Percentiles rank a stretch among this genome's conserved stretches.
phyloP scores from a whole-genome alignment of 495 filamentous ascomycete species.

The Pseudevernia furfuracea region DNA sequence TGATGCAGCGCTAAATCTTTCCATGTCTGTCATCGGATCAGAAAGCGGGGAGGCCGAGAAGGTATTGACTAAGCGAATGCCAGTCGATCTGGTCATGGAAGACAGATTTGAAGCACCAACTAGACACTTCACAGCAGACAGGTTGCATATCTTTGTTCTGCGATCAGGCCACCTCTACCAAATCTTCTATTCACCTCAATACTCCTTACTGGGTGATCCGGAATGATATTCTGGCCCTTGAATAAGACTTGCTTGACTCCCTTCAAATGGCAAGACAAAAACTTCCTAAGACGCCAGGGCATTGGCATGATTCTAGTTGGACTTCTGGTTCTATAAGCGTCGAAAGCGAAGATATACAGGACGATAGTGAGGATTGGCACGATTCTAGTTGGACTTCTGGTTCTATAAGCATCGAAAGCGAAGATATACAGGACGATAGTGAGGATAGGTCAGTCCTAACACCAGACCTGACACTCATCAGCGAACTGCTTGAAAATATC shows the following conservation, averaged over 20 bases:
- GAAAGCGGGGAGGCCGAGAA: background rate
- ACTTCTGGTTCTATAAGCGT: background rate
- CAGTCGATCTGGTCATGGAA: background rate
- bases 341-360: background rate
- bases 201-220: background rate
- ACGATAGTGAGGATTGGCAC: background rate
- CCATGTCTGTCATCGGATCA: background rate
- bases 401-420: background rate
- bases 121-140: no score
- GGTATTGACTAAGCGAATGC: background rate
- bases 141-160: background rate
- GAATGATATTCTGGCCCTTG: background rate
- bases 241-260: background rate
- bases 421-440: background rate
- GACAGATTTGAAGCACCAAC: background rate
- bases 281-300: background rate
- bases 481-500: constrained; percentile 9
- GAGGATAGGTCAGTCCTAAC: background rate
- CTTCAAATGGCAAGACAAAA: background rate
- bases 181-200: background rate
- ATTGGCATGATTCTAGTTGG: background rate
- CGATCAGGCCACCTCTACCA: background rate
- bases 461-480: constrained; percentile 10
- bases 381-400: background rate
- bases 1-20: background rate